Percentiles rank a stretch among this genome's conserved stretches.
Conservation (phyloP, 331 rosid genomes). For the Rosa hybrid region DNA sequence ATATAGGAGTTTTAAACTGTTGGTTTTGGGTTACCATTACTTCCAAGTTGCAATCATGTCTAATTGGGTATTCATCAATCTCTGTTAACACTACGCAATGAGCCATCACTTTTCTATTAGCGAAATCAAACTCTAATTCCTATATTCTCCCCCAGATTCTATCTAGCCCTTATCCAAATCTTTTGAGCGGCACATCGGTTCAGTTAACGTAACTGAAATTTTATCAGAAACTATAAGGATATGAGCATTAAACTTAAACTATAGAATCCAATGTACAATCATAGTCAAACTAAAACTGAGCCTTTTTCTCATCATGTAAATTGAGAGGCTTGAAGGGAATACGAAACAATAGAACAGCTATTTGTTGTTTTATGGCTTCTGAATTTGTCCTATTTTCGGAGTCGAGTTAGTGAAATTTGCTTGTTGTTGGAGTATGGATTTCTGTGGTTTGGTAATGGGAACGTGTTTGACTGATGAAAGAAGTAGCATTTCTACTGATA, state of each 20-base stretch:
- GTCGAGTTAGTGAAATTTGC: no score
- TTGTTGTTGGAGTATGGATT: no score
- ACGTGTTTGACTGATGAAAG: no score
- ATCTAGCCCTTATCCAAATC: neutral
- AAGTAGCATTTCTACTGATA: no score
- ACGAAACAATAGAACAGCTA: no score
- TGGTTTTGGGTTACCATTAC: neutral
- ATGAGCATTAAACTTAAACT: neutral
- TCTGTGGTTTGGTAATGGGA: no score
- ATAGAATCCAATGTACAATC: neutral
- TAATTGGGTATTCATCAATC: neutral
- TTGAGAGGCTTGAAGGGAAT: no score
- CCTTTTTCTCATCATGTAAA: no score
- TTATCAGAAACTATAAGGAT: neutral
- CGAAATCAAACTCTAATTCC: neutral
- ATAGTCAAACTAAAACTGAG: neutral
- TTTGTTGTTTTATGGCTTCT: no score
- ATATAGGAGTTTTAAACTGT: no score
- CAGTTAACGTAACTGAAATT: neutral
- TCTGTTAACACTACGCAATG: neutral
- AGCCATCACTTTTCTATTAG: neutral
- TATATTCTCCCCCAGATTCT: neutral
- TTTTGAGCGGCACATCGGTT: neutral
- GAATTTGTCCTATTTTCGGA: no score
- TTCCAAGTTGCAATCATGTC: neutral